These are phyloP conservation scores for Schwanniomyces pseudopolymorphus DNA, from an alignment of 805 yeast species.

Conservation along the genomic window DNA sequence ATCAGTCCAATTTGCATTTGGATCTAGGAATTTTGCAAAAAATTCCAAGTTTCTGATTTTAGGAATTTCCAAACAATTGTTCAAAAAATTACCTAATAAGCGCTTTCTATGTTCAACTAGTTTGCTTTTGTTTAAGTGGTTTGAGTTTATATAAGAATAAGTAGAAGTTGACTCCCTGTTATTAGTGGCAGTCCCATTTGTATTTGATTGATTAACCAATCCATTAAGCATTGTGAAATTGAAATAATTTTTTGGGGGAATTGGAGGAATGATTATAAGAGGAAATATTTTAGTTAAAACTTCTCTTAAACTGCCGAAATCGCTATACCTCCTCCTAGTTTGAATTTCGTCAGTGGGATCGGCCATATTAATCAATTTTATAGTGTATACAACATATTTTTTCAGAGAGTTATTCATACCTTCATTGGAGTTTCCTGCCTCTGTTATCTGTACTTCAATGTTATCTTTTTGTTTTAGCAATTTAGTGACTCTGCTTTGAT, in stretches of 20 bases:
- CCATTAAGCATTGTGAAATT: slow-evolving; percentile 35
- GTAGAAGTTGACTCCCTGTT: slow-evolving; percentile 6
- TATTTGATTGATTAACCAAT: slow-evolving; percentile 19
- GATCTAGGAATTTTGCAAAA: slow-evolving; percentile 79
- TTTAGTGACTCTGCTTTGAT: slow-evolving; percentile 36
- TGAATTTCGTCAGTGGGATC: slow-evolving; percentile 47
- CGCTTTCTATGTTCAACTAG: slow-evolving; percentile 59
- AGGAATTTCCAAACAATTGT: slow-evolving; percentile 62
- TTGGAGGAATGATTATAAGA: slow-evolving; percentile 84
- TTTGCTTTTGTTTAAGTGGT: slow-evolving; percentile 35
- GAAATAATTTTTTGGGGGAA: slow-evolving; percentile 59
- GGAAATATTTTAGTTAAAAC: slow-evolving; percentile 74
- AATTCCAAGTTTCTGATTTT: slow-evolving; percentile 59
- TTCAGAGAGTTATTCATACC: slow-evolving; percentile 61
- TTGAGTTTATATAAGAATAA: slow-evolving; percentile 41
- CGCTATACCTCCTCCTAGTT: slow-evolving; percentile 80
- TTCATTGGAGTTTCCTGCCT: slow-evolving; percentile 85
- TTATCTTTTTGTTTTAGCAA: slow-evolving; percentile 29
- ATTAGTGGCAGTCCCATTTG: background rate
- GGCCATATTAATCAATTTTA: slow-evolving; percentile 51
- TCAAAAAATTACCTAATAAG: slow-evolving; percentile 72
- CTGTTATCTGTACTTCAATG: slow-evolving; percentile 51
- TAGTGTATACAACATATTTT: slow-evolving; percentile 77
- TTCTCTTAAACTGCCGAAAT: slow-evolving; percentile 80
- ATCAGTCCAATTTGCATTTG: slow-evolving; percentile 82